These are phyloP conservation scores for Yamadazyma conglobata DNA, from an alignment of 1,139 yeast species.

Conservation along the genomic window DNA sequence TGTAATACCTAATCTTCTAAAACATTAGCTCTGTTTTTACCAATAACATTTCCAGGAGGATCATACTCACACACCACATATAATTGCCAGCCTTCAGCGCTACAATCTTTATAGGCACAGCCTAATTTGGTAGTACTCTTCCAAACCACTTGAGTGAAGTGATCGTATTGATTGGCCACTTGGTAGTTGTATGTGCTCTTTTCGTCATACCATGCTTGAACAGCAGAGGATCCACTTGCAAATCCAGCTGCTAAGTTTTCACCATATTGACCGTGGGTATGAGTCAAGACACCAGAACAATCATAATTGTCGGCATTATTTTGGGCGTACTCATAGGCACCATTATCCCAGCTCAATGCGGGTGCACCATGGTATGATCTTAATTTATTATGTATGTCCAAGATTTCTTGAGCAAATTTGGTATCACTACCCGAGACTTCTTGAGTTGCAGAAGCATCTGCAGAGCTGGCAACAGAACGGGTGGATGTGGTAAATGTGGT, in stretches of 20 bases:
- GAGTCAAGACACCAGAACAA: constrained; percentile 66
- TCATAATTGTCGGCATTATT: constrained; percentile 63
- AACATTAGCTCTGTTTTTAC: constrained; percentile 51
- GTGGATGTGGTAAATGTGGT: constrained; percentile 11
- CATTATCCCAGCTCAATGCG: constrained; percentile 60
- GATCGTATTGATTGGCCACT: constrained; percentile 46
- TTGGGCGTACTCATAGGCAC: constrained; percentile 65
- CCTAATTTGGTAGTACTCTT: constrained; percentile 65
- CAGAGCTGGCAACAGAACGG: constrained; percentile 3
- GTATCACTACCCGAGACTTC: constrained; percentile 11
- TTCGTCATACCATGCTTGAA: constrained; percentile 84
- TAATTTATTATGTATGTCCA: constrained; percentile 57
- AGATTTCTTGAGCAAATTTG: constrained; percentile 16
- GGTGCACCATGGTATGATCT: constrained; percentile 66
- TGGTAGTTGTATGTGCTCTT: constrained; percentile 53
- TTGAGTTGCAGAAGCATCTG: constrained; percentile 2
- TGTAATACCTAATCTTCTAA: constrained; percentile 14
- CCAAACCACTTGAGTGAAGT: constrained; percentile 89
- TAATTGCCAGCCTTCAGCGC: constrained; percentile 42
- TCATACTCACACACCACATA: constrained; percentile 53
- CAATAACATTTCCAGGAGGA: constrained; percentile 50
- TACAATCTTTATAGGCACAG: constrained; percentile 63
- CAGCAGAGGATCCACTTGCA: constrained; percentile 50
- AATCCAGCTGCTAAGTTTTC: constrained; percentile 85
- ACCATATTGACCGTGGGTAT: constrained; percentile 79